These are phyloP conservation scores for Beauveria sp. DNA, from an alignment of 2,329 filamentous ascomycete genomes.

Conservation along the genomic window DNA sequence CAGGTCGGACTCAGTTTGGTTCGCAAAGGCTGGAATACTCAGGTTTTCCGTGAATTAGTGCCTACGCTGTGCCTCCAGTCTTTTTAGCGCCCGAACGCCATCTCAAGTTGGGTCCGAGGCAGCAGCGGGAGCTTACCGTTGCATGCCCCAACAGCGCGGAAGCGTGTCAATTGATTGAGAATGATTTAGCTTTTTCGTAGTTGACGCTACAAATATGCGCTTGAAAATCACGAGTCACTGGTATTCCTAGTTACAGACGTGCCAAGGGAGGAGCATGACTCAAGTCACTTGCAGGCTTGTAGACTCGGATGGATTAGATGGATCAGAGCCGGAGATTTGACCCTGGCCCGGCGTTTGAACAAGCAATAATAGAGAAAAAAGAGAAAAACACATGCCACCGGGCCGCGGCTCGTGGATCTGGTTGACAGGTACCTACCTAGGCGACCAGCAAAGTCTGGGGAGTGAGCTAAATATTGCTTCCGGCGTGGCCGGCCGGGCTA, in stretches of 20 bases:
- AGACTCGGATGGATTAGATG: background rate
- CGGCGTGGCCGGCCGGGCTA: background rate
- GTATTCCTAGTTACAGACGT: background rate
- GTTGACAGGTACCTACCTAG: too few relatives aligned
- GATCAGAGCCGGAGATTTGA: background rate
- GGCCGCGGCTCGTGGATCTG: constrained; percentile 4
- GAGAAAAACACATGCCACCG: constrained; percentile 1
- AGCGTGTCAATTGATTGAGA: background rate
- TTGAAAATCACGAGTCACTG: background rate
- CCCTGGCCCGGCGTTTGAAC: background rate
- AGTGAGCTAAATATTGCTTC: background rate
- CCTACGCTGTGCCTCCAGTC: background rate
- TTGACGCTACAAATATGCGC: too few relatives aligned
- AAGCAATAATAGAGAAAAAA: background rate
- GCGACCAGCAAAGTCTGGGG: too few relatives aligned
- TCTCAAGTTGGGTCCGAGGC: background rate
- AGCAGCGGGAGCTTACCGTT: background rate
- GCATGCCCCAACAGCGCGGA: background rate
- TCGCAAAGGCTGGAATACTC: too few relatives aligned
- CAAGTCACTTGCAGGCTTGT: background rate
- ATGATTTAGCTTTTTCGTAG: background rate
- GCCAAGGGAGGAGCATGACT: background rate
- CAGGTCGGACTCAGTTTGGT: too few relatives aligned
- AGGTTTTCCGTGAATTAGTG: too few relatives aligned
- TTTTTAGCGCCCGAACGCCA: constrained; percentile 1